These are phyloP conservation scores for Gossypium australe DNA, from an alignment of 345 rosid species.

Conservation along the genomic window DNA sequence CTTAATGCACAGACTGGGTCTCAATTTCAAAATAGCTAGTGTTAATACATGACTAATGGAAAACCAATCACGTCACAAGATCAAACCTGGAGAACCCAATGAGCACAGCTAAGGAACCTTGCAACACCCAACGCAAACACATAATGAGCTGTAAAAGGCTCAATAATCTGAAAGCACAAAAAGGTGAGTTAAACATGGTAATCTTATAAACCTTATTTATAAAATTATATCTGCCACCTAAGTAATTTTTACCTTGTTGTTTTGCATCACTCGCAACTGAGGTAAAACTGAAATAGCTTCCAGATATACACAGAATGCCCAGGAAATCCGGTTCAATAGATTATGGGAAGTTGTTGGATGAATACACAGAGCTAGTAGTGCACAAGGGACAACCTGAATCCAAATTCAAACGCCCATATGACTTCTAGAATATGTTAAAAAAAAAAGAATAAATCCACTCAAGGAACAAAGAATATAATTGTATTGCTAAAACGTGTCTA, in stretches of 20 bases:
- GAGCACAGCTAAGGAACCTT: too few species aligned
- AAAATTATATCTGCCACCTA: neutral
- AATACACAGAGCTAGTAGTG: constrained; percentile 59
- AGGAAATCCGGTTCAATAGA: constrained; percentile 64
- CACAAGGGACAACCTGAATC: constrained; percentile 83
- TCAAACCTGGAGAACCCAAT: constrained; percentile 63
- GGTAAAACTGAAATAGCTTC: constrained; percentile 97
- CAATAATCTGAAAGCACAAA: constrained; percentile 70
- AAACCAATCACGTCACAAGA: constrained; percentile 3
- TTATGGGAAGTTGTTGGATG: constrained; percentile 95
- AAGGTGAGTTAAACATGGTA: neutral
- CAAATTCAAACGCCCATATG: constrained; percentile 10
- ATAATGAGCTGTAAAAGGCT: constrained; percentile 99
- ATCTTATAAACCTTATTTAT: constrained; percentile 1
- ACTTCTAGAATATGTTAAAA: neutral
- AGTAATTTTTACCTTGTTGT: constrained; percentile 62
- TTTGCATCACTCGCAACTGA: constrained; percentile 97
- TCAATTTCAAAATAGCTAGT: neutral
- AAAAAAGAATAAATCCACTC: neutral
- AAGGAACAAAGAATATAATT: neutral
- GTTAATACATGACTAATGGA: neutral
- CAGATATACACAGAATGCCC: constrained; percentile 95
- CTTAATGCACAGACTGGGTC: neutral
- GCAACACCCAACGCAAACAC: too few species aligned
- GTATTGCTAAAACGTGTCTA: too few species aligned